A percentile compares a stretch with the other conserved stretches of the same genome.
phyloP scores from a whole-genome alignment of 73 alveolate species.

The Paramecium octaurelia region DNA sequence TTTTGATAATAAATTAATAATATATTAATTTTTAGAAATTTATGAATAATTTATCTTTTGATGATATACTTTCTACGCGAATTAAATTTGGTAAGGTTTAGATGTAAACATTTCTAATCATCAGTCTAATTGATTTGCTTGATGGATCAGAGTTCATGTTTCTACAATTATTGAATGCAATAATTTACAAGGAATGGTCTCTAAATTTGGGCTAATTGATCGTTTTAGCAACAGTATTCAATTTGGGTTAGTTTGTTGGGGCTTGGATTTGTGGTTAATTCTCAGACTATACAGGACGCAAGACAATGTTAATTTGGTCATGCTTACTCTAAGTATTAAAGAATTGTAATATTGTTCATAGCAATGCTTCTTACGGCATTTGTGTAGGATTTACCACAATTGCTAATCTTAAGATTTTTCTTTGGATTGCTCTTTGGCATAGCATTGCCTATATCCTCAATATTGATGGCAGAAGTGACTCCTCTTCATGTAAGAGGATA shows the following conservation, averaged over 20 bases:
- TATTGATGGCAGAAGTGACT: slow-evolving; percentile 47
- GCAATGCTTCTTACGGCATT: slow-evolving; percentile 45
- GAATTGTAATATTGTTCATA: neutral
- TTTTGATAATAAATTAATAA: neutral
- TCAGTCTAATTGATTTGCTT: slow-evolving; percentile 44
- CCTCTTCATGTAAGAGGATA: slow-evolving; percentile 55
- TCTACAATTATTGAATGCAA: slow-evolving; percentile 16
- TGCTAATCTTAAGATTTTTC: neutral
- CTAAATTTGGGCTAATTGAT: neutral
- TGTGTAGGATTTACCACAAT: neutral
- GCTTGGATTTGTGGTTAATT: slow-evolving; percentile 37
- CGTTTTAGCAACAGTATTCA: slow-evolving; percentile 39
- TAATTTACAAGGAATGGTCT: neutral
- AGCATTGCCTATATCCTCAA: slow-evolving; percentile 25
- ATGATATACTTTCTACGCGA: slow-evolving; percentile 19
- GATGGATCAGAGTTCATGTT: slow-evolving; percentile 56
- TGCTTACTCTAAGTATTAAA: slow-evolving; percentile 41
- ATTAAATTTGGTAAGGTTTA: slow-evolving; percentile 47
- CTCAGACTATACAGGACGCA: slow-evolving; percentile 51
- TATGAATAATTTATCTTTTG: slow-evolving; percentile 33
- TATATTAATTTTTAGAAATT: neutral
- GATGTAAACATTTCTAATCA: neutral
- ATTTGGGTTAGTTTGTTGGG: slow-evolving; percentile 53
- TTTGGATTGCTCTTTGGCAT: slow-evolving; percentile 37
- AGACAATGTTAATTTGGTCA: slow-evolving; percentile 6